These are phyloP conservation scores for Cicer bijugum DNA, from an alignment of 306 rosid species.

Conservation along the genomic window DNA sequence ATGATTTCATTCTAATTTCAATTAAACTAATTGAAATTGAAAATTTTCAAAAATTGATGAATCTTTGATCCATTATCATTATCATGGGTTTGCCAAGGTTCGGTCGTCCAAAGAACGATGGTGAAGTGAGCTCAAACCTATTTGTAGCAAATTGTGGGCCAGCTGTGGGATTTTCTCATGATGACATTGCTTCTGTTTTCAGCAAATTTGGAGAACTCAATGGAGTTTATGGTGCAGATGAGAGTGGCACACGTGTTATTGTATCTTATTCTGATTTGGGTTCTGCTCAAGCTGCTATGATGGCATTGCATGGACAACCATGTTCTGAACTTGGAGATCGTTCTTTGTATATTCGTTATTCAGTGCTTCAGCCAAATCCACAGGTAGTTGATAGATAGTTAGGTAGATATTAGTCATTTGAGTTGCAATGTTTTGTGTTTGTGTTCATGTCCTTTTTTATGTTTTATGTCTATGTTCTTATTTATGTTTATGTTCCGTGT, in stretches of 20 bases:
- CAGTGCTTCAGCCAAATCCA: constrained; percentile 63
- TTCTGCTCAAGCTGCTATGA: constrained; percentile 65
- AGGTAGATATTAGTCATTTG: not conserved
- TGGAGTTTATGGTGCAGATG: constrained; percentile 79
- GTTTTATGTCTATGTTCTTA: not conserved
- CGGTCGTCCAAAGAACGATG: constrained; percentile 61
- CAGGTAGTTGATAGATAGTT: constrained; percentile 41
- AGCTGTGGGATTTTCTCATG: constrained; percentile 66
- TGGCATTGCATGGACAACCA: constrained; percentile 64
- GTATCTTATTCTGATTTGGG: constrained; percentile 58
- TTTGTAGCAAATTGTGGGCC: constrained; percentile 89
- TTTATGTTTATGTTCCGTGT: not conserved
- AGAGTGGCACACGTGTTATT: constrained; percentile 80
- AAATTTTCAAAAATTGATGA: constrained; percentile 5
- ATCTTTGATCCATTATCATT: constrained; percentile 19
- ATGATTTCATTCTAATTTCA: constrained; percentile 1
- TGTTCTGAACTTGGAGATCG: constrained; percentile 76
- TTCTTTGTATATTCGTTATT: constrained; percentile 71
- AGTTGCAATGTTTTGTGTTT: constrained; percentile 4
- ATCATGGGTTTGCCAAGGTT: constrained; percentile 61
- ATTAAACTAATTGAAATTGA: not conserved
- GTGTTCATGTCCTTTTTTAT: not conserved
- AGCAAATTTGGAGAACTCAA: constrained; percentile 64
- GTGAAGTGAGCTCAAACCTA: constrained; percentile 64
- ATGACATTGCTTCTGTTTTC: constrained; percentile 60